Evolutionary conservation across 2,329 filamentous ascomycete species (phyloP), one percentile per base, ranked within the genome.

Genomic region (Incumbomyces lentus): DNA sequence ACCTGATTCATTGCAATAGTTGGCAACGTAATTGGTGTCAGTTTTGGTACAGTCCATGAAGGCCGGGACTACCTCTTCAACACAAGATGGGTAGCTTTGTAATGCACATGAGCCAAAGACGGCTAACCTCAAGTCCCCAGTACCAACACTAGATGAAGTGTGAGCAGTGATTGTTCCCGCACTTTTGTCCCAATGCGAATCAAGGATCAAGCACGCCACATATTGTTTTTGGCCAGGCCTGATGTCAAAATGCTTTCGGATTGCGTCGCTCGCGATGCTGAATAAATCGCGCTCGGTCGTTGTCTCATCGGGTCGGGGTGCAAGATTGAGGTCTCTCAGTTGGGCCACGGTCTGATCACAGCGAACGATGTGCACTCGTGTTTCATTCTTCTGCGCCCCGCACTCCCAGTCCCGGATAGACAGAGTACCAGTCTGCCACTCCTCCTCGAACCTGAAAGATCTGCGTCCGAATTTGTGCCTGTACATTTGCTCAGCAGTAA

Each of bases 401-500:
- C 70, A 72, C 45, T 81, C 76, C 51, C 74, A 72, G 61, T 96
- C 92, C 33, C 83, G 80, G 55, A 77, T 75, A 49, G 85, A 90
- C 49, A 86, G 73, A 1, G 86, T 85, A 6, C 89, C 89, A 2
- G 80, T 79, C 50, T 85, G 85, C 92, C 92, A 96, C 61, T 95
- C 86, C 64, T 98, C 92, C 58, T 96, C 92, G 52, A 94, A 89
- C 36, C 89, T 77, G 64, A 95, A 96, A 44, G 79, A 82, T 48
- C 90, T 80, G 49, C 90, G 78, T 8, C 89, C 88, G 55, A 96
- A 79, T 50, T 83, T 85, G 62, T 95, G 85, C 52, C 87, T 81
- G 63, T 79, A 84, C 90, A 96, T 96, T 62, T 96, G 89, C 63
- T 98, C 92, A 6, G 86, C 87, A 0, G 90, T 96, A 59, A 94